These are phyloP conservation scores for Chaetomiaceae sp. DNA, from an alignment of 2,329 filamentous ascomycete species.

Conservation along the genomic window DNA sequence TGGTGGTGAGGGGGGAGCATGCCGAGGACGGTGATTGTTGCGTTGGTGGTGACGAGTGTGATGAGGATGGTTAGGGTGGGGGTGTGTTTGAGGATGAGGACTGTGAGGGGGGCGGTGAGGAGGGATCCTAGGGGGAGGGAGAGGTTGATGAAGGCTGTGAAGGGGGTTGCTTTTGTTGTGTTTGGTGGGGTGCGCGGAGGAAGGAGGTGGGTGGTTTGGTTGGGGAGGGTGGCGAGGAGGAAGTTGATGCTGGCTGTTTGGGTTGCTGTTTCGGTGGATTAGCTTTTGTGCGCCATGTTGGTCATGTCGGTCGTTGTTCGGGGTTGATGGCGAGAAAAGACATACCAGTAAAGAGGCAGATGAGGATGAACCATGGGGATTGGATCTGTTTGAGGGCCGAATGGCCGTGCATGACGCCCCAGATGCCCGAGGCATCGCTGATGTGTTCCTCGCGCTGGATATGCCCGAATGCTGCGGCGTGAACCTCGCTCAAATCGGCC, in stretches of 20 bases:
- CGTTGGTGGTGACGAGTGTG: slow-evolving; percentile 65
- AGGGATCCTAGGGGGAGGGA: slow-evolving; percentile 77
- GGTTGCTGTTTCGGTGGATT: slow-evolving; percentile 38
- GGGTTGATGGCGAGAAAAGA: background rate
- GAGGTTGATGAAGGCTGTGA: slow-evolving; percentile 81
- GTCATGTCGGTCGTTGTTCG: too few species aligned
- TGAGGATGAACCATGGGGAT: slow-evolving; percentile 79
- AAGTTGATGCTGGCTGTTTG: slow-evolving; percentile 85
- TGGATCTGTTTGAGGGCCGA: slow-evolving; percentile 68
- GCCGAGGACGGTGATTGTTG: slow-evolving; percentile 70
- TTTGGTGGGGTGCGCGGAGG: slow-evolving; percentile 46
- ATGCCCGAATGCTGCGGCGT: too few species aligned
- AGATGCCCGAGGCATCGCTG: slow-evolving; percentile 70
- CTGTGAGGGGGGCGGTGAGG: slow-evolving; percentile 81
- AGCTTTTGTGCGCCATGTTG: too few species aligned
- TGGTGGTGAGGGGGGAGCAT: too few species aligned
- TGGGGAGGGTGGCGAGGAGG: slow-evolving; percentile 80
- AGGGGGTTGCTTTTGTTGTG: slow-evolving; percentile 61
- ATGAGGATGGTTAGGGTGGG: slow-evolving; percentile 67
- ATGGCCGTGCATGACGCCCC: slow-evolving; percentile 75
- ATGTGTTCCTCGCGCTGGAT: slow-evolving; percentile 63
- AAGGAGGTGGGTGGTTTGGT: slow-evolving; percentile 76
- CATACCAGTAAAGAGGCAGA: slow-evolving; percentile 70
- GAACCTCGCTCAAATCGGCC: too few species aligned
- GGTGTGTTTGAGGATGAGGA: slow-evolving; percentile 69